A percentile compares a stretch with the other conserved stretches of the same genome.
Evolutionary conservation across 352 stramenopile species (phyloP).

Genomic region (Phytophthora cajani): DNA sequence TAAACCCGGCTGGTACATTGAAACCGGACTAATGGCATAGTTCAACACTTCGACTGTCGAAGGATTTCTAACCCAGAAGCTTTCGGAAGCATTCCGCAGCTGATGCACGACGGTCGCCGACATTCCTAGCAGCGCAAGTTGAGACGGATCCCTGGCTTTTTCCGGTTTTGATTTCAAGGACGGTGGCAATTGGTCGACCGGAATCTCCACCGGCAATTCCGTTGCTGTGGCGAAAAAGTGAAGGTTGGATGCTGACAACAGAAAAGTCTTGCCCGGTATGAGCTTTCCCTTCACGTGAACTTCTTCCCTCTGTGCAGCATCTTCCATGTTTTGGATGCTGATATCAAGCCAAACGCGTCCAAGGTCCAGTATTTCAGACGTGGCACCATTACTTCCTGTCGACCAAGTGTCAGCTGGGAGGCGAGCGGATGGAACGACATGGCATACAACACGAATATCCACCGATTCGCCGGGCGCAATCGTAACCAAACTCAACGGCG

Average conservation of each 20-base stretch:
- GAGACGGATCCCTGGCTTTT: constrained; percentile 39
- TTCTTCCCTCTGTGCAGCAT: constrained; percentile 72
- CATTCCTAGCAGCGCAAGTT: constrained; percentile 29
- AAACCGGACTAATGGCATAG: constrained; percentile 72
- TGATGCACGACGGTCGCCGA: constrained; percentile 54
- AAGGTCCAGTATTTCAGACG: constrained; percentile 65
- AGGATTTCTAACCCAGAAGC: constrained; percentile 85
- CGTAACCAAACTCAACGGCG: constrained; percentile 61
- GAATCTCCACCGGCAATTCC: constrained; percentile 60
- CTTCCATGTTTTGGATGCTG: constrained; percentile 63
- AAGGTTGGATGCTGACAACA: constrained; percentile 77
- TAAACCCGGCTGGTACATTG: constrained; percentile 69
- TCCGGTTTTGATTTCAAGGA: constrained; percentile 55
- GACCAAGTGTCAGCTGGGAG: constrained; percentile 56
- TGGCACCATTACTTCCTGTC: constrained; percentile 35
- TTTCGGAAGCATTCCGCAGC: constrained; percentile 72
- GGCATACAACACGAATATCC: constrained; percentile 85
- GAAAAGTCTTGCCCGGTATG: constrained; percentile 82
- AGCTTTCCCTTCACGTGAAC: constrained; percentile 79
- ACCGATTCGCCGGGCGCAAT: constrained; percentile 83
- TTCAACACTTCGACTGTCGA: constrained; percentile 71
- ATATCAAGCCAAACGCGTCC: constrained; percentile 75
- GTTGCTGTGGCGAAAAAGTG: constrained; percentile 80
- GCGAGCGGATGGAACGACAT: constrained; percentile 71
- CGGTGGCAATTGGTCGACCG: constrained; percentile 48